phyloP scores from a whole-genome alignment of 495 filamentous ascomycete genomes.

The Lepraria neglecta region DNA sequence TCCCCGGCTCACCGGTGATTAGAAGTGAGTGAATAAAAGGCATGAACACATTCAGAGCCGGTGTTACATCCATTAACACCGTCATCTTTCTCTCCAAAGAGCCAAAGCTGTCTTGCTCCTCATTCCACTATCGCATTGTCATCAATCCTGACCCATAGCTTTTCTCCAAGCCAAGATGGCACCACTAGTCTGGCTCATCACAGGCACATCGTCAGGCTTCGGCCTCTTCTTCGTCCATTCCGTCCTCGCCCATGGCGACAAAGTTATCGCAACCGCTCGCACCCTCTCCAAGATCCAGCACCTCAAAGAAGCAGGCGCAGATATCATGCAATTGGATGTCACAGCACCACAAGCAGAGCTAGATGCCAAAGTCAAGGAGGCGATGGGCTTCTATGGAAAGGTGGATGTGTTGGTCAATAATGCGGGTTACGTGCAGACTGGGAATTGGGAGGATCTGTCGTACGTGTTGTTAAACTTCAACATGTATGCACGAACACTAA shows the following conservation, averaged over 20 bases:
- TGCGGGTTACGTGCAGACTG: constrained; percentile 31
- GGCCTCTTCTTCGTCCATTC: constrained; percentile 34
- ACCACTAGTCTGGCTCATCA: constrained; percentile 41
- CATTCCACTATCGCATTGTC: too few species aligned
- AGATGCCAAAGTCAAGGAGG: constrained; percentile 16
- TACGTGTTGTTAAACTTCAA: constrained; percentile 17
- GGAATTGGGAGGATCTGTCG: constrained; percentile 31
- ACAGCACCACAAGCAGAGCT: constrained; percentile 26
- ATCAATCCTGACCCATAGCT: too few species aligned
- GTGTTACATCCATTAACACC: too few species aligned
- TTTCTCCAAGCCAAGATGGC: background rate
- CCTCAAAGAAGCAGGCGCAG: constrained; percentile 36
- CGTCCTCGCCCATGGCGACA: constrained; percentile 37
- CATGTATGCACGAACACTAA: too few species aligned
- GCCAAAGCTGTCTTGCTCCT: too few species aligned
- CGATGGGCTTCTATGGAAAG: constrained; percentile 20
- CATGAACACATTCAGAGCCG: too few species aligned
- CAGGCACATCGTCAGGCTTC: constrained; percentile 41
- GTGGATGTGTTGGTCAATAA: constrained; percentile 35
- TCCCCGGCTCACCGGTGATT: too few species aligned
- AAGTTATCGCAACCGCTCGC: constrained; percentile 41
- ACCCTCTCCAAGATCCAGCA: constrained; percentile 28
- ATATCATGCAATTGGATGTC: constrained; percentile 37
- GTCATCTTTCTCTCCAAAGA: too few species aligned
- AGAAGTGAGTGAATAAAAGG: too few species aligned